Conservation (phyloP, 331 rosid genomes). For the Quercus tomentella region DNA sequence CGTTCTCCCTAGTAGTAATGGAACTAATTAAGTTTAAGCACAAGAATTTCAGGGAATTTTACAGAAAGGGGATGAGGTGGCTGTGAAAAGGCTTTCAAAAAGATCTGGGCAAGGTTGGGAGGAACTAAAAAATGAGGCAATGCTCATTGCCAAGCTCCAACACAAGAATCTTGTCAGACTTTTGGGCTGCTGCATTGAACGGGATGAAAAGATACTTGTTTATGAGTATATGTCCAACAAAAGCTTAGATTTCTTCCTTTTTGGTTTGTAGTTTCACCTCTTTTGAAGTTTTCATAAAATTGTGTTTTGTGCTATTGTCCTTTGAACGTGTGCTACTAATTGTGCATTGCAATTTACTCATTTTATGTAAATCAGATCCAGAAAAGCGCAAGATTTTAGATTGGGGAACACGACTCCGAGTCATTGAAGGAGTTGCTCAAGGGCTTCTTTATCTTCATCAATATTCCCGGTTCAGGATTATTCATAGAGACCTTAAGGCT, state of each 20-base stretch:
- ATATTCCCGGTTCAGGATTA: background rate
- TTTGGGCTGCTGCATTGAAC: background rate
- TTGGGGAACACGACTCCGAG: background rate
- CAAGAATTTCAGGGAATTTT: too few species aligned
- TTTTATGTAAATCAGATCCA: background rate
- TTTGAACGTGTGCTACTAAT: background rate
- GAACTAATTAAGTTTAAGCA: background rate
- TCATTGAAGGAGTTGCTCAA: background rate
- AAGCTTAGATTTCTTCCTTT: background rate
- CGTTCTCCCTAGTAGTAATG: background rate
- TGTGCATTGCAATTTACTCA: background rate
- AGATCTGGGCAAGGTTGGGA: constrained; percentile 9
- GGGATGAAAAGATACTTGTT: background rate
- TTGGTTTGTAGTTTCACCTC: background rate
- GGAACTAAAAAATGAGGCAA: constrained; percentile 19
- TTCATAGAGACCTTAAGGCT: background rate
- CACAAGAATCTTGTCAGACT: background rate
- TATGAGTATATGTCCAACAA: background rate
- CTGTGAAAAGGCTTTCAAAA: constrained; percentile 28
- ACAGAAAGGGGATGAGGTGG: constrained; percentile 11
- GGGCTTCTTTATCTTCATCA: background rate
- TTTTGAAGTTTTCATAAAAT: background rate
- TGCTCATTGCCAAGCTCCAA: background rate
- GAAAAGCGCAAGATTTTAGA: background rate
- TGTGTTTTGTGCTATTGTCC: background rate